These are phyloP conservation scores for Coemansia sp. DNA, from an alignment of 192 early-diverging fungal genomes.

Conservation along the genomic window DNA sequence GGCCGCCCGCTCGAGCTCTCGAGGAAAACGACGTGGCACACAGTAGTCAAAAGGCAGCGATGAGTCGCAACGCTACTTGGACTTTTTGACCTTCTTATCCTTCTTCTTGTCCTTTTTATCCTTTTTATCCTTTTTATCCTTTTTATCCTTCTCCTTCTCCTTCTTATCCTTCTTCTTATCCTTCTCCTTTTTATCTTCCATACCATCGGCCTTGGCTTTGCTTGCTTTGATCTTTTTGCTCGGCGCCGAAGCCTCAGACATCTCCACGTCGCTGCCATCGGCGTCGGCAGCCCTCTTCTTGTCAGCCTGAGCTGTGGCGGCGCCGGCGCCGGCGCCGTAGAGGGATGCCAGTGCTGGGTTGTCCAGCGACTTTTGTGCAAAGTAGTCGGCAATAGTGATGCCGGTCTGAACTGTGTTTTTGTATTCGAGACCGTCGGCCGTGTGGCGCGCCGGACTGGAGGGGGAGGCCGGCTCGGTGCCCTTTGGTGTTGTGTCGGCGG, in stretches of 20 bases:
- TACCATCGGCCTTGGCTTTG: too few relatives aligned
- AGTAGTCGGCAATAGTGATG: slow-evolving; percentile 40
- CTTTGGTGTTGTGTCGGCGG: slow-evolving; percentile 6
- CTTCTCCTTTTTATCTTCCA: slow-evolving; percentile 18
- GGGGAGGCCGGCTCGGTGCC: slow-evolving; percentile 4
- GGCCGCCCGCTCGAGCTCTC: too few relatives aligned
- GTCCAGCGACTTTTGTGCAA: slow-evolving; percentile 35
- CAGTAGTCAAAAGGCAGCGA: too few relatives aligned
- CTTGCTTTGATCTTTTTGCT: slow-evolving; percentile 18
- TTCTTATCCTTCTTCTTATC: slow-evolving; percentile 42
- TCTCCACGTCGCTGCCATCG: slow-evolving; percentile 1
- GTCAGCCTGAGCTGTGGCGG: too few relatives aligned
- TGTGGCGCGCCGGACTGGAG: slow-evolving; percentile 12
- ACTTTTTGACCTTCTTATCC: slow-evolving; percentile 38
- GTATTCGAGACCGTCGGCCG: too few relatives aligned
- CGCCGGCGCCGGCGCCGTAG: slow-evolving; percentile 10
- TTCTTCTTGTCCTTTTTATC: slow-evolving; percentile 29
- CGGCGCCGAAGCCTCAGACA: slow-evolving; percentile 2
- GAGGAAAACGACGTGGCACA: too few relatives aligned
- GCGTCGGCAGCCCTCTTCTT: slow-evolving; percentile 1
- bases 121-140: slow-evolving; percentile 30
- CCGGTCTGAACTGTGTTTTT: slow-evolving; percentile 17
- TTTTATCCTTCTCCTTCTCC: slow-evolving; percentile 21
- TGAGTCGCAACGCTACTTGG: background rate
- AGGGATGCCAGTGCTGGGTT: slow-evolving; percentile 41